phyloP scores from a whole-genome alignment of 2,329 filamentous ascomycete genomes.

The Neonectria magnoliae region DNA sequence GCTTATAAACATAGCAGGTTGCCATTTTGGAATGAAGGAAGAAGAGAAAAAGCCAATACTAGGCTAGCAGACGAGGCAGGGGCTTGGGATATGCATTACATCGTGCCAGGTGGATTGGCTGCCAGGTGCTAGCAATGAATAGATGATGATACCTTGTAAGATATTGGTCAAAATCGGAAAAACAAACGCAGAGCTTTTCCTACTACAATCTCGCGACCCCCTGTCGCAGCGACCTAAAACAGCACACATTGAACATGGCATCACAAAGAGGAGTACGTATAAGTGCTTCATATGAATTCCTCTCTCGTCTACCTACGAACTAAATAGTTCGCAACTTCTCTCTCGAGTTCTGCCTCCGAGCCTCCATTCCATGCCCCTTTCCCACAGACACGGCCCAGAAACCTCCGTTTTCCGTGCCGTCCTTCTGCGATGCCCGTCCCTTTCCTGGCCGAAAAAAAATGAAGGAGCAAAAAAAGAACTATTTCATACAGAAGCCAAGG shows the following conservation, averaged over 20 bases:
- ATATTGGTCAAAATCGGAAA: constrained; percentile 16
- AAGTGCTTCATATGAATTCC: constrained; percentile 15
- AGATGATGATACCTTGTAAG: constrained; percentile 42
- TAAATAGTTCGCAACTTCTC: constrained; percentile 1
- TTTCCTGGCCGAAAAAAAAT: background rate
- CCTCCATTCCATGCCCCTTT: constrained; percentile 11
- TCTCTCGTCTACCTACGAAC: constrained; percentile 3
- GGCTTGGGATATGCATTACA: constrained; percentile 11
- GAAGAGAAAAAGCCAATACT: background rate
- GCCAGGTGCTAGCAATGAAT: constrained; percentile 24
- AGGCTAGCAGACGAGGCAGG: background rate
- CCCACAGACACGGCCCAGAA: constrained; percentile 11
- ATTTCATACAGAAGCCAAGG: constrained; percentile 12
- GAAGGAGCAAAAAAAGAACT: constrained; percentile 5
- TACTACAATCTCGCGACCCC: background rate
- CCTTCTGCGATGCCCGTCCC: constrained; percentile 8
- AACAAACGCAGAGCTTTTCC: background rate
- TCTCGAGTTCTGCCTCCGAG: background rate
- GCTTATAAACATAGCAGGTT: background rate
- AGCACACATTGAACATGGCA: background rate
- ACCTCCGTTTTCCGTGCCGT: constrained; percentile 7
- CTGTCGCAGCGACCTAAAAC: background rate
- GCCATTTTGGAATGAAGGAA: background rate
- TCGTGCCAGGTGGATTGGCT: constrained; percentile 1
- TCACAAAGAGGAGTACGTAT: background rate